These are phyloP conservation scores for Choanephora cucurbitarum DNA, from an alignment of 371 early-diverging fungal genomes.

Conservation along the genomic window DNA sequence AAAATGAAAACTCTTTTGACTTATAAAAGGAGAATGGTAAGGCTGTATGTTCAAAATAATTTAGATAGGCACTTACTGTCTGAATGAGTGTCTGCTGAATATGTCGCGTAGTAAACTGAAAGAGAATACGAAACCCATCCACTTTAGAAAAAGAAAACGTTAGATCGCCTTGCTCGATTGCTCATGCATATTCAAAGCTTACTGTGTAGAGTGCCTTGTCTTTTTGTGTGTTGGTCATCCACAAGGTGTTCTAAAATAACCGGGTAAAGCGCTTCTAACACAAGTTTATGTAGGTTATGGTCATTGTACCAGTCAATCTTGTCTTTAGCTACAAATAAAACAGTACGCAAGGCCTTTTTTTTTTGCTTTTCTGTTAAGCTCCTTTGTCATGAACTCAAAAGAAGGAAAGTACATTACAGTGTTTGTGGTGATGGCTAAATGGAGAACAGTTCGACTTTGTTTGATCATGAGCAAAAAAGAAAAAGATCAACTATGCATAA, in stretches of 20 bases:
- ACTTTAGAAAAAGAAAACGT: conserved; percentile 1
- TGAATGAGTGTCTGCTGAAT: conserved; percentile 17
- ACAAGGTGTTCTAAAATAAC: conserved; percentile 13
- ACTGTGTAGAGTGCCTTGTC: conserved; percentile 5
- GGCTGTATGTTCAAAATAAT: neutral
- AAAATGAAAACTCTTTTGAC: conserved; percentile 19
- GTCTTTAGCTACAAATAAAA: conserved; percentile 19
- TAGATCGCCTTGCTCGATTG: neutral
- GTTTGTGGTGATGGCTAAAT: conserved; percentile 18
- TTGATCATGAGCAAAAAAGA: conserved; percentile 6
- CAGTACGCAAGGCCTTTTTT: conserved; percentile 18
- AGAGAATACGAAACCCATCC: conserved; percentile 23
- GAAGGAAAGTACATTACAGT: conserved; percentile 10
- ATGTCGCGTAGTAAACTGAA: conserved; percentile 13
- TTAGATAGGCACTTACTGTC: conserved; percentile 4
- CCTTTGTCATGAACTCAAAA: neutral
- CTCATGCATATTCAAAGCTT: neutral
- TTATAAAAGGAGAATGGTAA: neutral
- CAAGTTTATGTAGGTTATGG: conserved; percentile 10
- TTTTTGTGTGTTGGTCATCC: conserved; percentile 1
- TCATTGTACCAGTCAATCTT: conserved; percentile 28
- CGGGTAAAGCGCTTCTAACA: conserved; percentile 19
- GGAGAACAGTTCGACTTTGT: conserved; percentile 18
- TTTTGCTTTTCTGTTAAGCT: too few species aligned
- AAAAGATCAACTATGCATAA: too few species aligned